These are phyloP conservation scores for Closterium sp. DNA, from an alignment of 139 green algal species.

Conservation along the genomic window DNA sequence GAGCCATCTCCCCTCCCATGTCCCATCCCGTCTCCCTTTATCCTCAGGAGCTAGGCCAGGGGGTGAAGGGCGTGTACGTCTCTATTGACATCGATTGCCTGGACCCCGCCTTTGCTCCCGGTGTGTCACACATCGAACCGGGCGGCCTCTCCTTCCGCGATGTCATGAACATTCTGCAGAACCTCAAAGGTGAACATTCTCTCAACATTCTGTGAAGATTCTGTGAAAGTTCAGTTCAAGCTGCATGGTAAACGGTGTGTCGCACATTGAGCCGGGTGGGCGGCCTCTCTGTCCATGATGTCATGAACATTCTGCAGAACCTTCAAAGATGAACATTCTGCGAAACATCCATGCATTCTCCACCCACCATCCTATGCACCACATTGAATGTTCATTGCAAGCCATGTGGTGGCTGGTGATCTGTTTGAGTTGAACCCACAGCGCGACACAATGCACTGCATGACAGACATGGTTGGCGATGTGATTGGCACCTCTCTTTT, in stretches of 20 bases:
- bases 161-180: slow-evolving; percentile 48
- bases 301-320: slow-evolving; percentile 47
- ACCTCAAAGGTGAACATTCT: slow-evolving; percentile 25
- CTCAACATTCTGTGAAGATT: not conserved
- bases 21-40: not conserved
- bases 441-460: slow-evolving; percentile 41
- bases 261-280: slow-evolving; percentile 40
- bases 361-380: too few species aligned
- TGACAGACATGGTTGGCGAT: slow-evolving; percentile 41
- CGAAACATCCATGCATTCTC: slow-evolving; percentile 40
- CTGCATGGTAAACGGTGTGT: slow-evolving; percentile 20
- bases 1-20: slow-evolving; percentile 36
- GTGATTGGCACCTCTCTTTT: not conserved
- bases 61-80: slow-evolving; percentile 45
- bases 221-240: not conserved
- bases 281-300: slow-evolving; percentile 35
- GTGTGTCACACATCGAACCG: slow-evolving; percentile 45
- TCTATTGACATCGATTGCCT: slow-evolving; percentile 49
- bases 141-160: slow-evolving; percentile 39
- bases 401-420: slow-evolving; percentile 30
- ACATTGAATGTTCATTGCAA: not conserved
- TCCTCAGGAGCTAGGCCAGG: slow-evolving; percentile 25
- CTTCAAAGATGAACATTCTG: slow-evolving; percentile 47
- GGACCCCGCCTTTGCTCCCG: slow-evolving; percentile 33
- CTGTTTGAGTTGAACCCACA: slow-evolving; percentile 49